These are phyloP conservation scores for Graphium sp. DNA, from an alignment of 2,329 filamentous ascomycete genomes.

Conservation along the genomic window DNA sequence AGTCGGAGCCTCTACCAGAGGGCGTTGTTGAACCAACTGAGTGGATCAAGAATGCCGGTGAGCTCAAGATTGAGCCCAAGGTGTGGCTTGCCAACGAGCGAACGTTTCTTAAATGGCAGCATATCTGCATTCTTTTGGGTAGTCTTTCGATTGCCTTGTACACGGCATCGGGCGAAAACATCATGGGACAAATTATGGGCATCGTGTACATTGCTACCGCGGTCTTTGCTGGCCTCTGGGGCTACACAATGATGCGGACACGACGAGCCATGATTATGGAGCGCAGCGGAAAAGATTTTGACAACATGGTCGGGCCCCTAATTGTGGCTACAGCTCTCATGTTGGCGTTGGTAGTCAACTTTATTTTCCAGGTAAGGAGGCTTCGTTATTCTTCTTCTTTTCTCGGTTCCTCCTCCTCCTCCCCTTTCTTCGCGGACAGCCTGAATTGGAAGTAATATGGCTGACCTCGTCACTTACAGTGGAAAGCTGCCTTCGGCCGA, in stretches of 20 bases:
- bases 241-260: slow-evolving; percentile 65
- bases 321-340: slow-evolving; percentile 68
- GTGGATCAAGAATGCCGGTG: slow-evolving; percentile 91
- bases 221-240: slow-evolving; percentile 72
- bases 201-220: slow-evolving; percentile 70
- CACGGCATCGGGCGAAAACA: slow-evolving; percentile 69
- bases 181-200: slow-evolving; percentile 63
- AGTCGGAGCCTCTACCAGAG: slow-evolving; percentile 47
- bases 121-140: slow-evolving; percentile 78
- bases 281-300: slow-evolving; percentile 83
- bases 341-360: slow-evolving; percentile 68
- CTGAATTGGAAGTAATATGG: too few species aligned
- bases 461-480: too few species aligned
- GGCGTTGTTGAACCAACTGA: slow-evolving; percentile 72
- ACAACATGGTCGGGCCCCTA: slow-evolving; percentile 72
- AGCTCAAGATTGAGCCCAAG: slow-evolving; percentile 87
- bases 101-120: slow-evolving; percentile 98
- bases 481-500: too few species aligned
- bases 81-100: slow-evolving; percentile 98
- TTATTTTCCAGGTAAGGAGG: slow-evolving; percentile 59
- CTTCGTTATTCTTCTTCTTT: slow-evolving; percentile 1
- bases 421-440: slow-evolving; percentile 2
- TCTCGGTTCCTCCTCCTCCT: slow-evolving; percentile 1
- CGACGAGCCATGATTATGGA: slow-evolving; percentile 65
- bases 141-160: slow-evolving; percentile 72